Conservation (phyloP, 2,329 filamentous ascomycete genomes). For the Ceratocystis papillata region DNA sequence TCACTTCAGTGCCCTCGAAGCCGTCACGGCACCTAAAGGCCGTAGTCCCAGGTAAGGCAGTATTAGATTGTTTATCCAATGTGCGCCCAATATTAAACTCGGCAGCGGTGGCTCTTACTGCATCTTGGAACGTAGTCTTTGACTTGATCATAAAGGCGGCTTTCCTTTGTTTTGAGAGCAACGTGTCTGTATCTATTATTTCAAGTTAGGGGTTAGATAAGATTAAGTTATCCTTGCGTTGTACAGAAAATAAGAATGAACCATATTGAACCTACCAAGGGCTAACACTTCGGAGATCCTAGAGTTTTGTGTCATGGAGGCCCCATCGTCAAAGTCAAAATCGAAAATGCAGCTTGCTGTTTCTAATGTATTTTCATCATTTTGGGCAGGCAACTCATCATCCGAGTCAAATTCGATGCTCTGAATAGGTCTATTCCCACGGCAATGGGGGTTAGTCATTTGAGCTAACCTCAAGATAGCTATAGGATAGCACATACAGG, state of each 20-base stretch:
- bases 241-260: neutral
- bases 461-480: neutral
- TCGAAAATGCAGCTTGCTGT: slow-evolving; percentile 10
- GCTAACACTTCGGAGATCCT: no score
- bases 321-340: slow-evolving; percentile 19
- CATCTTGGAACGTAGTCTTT: slow-evolving; percentile 5
- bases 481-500: slow-evolving; percentile 4
- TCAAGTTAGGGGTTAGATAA: neutral
- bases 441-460: neutral
- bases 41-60: neutral
- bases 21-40: slow-evolving; percentile 20
- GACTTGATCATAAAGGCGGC: slow-evolving; percentile 2
- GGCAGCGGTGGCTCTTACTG: slow-evolving; percentile 2
- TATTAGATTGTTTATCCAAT: neutral
- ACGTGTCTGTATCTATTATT: neutral
- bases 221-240: neutral
- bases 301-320: neutral
- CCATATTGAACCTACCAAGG: neutral
- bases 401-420: slow-evolving; percentile 14
- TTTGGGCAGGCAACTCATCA: neutral
- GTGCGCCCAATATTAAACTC: neutral
- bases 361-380: neutral
- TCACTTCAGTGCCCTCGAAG: slow-evolving; percentile 21
- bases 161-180: neutral
- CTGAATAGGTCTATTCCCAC: neutral